Percentiles rank a stretch among this genome's conserved stretches.
Evolutionary conservation across 2,329 filamentous ascomycete genomes (phyloP).

Genomic region (Fusarium pseudocircinatum): DNA sequence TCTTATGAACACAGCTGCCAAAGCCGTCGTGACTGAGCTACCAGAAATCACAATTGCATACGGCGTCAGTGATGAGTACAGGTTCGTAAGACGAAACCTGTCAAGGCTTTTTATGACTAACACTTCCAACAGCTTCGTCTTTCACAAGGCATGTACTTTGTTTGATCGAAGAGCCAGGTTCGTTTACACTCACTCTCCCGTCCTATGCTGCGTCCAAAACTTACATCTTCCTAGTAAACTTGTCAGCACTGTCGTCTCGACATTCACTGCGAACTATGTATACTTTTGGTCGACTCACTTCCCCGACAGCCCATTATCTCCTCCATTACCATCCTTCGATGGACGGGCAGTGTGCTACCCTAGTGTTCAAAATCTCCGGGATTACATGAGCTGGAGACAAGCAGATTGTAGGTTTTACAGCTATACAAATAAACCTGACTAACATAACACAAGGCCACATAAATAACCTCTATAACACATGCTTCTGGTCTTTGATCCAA

Average conservation of each 20-base stretch:
- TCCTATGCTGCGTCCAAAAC: not conserved
- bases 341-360: conserved; percentile 92
- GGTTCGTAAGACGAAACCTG: conserved; percentile 52
- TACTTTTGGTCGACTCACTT: conserved; percentile 83
- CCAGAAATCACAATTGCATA: conserved; percentile 90
- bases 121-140: conserved; percentile 74
- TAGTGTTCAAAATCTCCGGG: conserved; percentile 79
- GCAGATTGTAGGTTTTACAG: conserved; percentile 78
- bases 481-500: conserved; percentile 90
- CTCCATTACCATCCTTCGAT: conserved; percentile 89
- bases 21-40: conserved; percentile 82
- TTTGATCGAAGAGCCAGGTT: conserved; percentile 88
- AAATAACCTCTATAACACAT: conserved; percentile 98
- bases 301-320: conserved; percentile 72
- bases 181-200: not conserved
- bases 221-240: conserved; percentile 72
- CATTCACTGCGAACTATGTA: conserved; percentile 92
- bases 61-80: conserved; percentile 94
- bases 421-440: not conserved
- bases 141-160: conserved; percentile 81
- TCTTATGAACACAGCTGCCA: conserved; percentile 95
- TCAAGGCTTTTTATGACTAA: not conserved
- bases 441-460: conserved; percentile 75
- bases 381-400: conserved; percentile 98
- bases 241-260: conserved; percentile 88